Percentiles rank a stretch among this genome's conserved stretches.
Conservation (phyloP, 2,329 filamentous ascomycete genomes). For the Colletotrichum spinosum region DNA sequence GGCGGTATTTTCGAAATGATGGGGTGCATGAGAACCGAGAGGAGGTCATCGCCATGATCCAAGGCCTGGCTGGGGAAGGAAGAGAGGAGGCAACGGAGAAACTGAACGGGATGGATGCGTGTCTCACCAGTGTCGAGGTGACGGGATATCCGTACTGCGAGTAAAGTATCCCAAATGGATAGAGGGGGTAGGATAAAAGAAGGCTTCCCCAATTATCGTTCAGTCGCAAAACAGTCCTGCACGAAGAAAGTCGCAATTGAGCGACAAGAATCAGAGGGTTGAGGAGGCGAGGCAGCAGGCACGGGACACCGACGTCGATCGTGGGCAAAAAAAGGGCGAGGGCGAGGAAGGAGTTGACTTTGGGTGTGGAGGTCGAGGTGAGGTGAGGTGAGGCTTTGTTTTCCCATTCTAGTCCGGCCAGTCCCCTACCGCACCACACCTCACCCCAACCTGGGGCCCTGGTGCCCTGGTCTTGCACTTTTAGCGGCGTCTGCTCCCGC, state of each 20-base stretch:
- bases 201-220: slow-evolving; percentile 32
- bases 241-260: slow-evolving; percentile 53
- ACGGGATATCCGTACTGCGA: slow-evolving; percentile 7
- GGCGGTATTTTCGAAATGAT: not conserved
- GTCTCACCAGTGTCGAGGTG: slow-evolving; percentile 35
- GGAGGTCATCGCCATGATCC: slow-evolving; percentile 6
- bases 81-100: slow-evolving; percentile 24
- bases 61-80: slow-evolving; percentile 19
- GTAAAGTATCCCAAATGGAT: slow-evolving; percentile 24
- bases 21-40: not conserved
- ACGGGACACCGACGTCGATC: slow-evolving; percentile 40
- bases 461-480: not conserved
- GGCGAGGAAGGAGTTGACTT: slow-evolving; percentile 42
- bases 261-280: slow-evolving; percentile 49
- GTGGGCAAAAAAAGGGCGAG: slow-evolving; percentile 44
- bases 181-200: slow-evolving; percentile 31
- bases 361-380: slow-evolving; percentile 45
- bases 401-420: slow-evolving; percentile 41
- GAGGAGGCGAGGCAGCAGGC: slow-evolving; percentile 36
- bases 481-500: too few species aligned
- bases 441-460: not conserved
- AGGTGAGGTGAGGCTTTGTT: slow-evolving; percentile 55
- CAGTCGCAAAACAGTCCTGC: slow-evolving; percentile 26
- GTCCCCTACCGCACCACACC: slow-evolving; percentile 26
- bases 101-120: slow-evolving; percentile 29